These are phyloP conservation scores for Sugiyamaella smithiae DNA, from an alignment of 805 yeast genomes.

Conservation along the genomic window DNA sequence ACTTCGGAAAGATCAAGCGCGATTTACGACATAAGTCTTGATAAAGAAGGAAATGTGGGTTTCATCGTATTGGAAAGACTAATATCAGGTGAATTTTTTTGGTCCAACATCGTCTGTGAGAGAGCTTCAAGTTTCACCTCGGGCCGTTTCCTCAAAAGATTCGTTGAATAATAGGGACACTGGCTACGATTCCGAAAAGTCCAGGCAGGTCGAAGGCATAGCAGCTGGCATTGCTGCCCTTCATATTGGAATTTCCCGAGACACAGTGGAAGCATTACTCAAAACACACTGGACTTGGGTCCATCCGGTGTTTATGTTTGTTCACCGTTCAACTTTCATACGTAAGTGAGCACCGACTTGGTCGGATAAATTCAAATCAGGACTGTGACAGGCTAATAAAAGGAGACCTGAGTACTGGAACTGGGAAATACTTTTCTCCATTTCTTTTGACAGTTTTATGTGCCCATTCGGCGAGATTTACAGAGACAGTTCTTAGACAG, in stretches of 20 bases:
- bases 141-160: not conserved
- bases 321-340: conserved; percentile 3
- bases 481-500: not conserved
- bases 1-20: not conserved
- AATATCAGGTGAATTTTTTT: conserved; percentile 3
- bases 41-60: conserved; percentile 8
- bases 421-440: conserved; percentile 1
- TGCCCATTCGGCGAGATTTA: conserved; percentile 6
- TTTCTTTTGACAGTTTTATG: conserved; percentile 5
- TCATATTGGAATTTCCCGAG: conserved; percentile 3
- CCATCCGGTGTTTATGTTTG: conserved; percentile 10
- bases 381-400: no score
- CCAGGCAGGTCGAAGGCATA: conserved; percentile 3
- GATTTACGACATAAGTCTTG: conserved; percentile 2
- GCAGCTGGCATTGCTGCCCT: conserved; percentile 3
- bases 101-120: conserved; percentile 9
- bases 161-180: not conserved
- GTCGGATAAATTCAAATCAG: no score
- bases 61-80: not conserved
- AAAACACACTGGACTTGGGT: conserved; percentile 9
- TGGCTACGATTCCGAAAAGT: not conserved
- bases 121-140: not conserved
- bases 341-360: no score
- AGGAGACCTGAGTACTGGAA: conserved; percentile 5
- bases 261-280: conserved; percentile 1